phyloP scores from a whole-genome alignment of 371 early-diverging fungal genomes.

The Mortierella sp. region DNA sequence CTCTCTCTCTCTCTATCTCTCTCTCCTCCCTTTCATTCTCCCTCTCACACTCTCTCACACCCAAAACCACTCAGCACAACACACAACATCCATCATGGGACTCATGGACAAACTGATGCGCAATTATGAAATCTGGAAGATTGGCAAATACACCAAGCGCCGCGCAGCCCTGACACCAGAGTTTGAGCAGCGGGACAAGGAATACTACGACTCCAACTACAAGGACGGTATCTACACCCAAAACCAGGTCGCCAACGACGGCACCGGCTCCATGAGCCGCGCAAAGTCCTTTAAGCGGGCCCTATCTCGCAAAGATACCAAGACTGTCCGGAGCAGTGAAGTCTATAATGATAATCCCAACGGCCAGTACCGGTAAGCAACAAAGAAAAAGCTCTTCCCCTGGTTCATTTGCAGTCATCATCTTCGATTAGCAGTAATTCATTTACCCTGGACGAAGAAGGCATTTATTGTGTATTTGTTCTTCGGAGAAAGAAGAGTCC shows the following conservation, averaged over 20 bases:
- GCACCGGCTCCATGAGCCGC: conserved; percentile 19
- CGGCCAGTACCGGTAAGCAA: conserved; percentile 34
- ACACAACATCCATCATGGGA: conserved; percentile 60
- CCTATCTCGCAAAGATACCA: conserved; percentile 51
- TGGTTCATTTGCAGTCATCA: background rate
- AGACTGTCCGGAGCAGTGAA: conserved; percentile 51
- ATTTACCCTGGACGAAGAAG: background rate
- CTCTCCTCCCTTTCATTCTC: background rate
- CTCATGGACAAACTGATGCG: conserved; percentile 72
- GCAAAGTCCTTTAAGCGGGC: conserved; percentile 49
- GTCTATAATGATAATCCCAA: conserved; percentile 53
- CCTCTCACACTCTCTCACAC: background rate
- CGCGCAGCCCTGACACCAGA: conserved; percentile 71
- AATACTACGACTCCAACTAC: conserved; percentile 70
- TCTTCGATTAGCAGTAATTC: background rate
- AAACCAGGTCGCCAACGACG: conserved; percentile 28
- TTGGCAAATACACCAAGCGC: conserved; percentile 75
- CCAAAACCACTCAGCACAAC: background rate
- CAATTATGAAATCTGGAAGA: conserved; percentile 75
- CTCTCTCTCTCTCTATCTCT: conserved; percentile 8
- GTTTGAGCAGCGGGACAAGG: conserved; percentile 72
- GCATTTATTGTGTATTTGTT: background rate
- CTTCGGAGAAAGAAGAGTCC: background rate
- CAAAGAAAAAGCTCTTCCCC: background rate
- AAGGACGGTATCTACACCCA: conserved; percentile 74